Evolutionary conservation across 2,329 filamentous ascomycete species (phyloP).

Genomic region (Tolypocladium inflatum): DNA sequence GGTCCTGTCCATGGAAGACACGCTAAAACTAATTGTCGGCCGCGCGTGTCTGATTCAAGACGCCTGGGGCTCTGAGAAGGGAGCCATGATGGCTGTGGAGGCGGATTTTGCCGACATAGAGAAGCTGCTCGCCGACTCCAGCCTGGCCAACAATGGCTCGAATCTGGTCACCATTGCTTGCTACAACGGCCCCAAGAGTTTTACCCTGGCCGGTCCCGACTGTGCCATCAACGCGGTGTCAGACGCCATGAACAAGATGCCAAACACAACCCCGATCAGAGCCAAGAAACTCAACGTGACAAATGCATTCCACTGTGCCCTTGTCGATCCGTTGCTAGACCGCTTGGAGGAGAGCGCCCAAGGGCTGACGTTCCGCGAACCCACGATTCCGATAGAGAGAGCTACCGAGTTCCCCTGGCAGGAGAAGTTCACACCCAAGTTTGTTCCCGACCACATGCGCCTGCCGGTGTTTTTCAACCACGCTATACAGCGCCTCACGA

Average conservation of each 20-base stretch:
- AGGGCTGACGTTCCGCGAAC: neutral
- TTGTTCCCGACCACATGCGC: slow-evolving; percentile 27
- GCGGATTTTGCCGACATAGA: slow-evolving; percentile 12
- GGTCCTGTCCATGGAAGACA: slow-evolving; percentile 17
- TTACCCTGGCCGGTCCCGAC: slow-evolving; percentile 29
- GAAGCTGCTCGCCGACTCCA: slow-evolving; percentile 5
- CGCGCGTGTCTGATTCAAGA: slow-evolving; percentile 20
- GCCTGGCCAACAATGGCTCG: slow-evolving; percentile 5
- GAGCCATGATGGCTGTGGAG: slow-evolving; percentile 29
- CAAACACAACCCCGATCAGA: neutral
- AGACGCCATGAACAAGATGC: neutral
- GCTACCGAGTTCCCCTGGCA: neutral
- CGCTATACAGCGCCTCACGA: slow-evolving; percentile 27
- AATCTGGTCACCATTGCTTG: slow-evolving; percentile 30
- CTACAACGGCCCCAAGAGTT: slow-evolving; percentile 32
- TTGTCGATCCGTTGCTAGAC: slow-evolving; percentile 25
- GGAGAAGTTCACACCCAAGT: neutral
- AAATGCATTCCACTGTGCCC: slow-evolving; percentile 35
- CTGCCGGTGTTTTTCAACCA: slow-evolving; percentile 34
- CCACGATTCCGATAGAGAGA: slow-evolving; percentile 4
- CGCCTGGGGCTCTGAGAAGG: slow-evolving; percentile 23
- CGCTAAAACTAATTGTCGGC: slow-evolving; percentile 16
- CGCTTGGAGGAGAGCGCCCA: slow-evolving; percentile 15
- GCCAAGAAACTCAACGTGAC: slow-evolving; percentile 31
- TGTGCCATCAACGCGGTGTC: slow-evolving; percentile 16